Evolutionary conservation across 495 filamentous ascomycete genomes (phyloP), one percentile per base, ranked within the genome.

Genomic region (Endocarpon pusillum): DNA sequence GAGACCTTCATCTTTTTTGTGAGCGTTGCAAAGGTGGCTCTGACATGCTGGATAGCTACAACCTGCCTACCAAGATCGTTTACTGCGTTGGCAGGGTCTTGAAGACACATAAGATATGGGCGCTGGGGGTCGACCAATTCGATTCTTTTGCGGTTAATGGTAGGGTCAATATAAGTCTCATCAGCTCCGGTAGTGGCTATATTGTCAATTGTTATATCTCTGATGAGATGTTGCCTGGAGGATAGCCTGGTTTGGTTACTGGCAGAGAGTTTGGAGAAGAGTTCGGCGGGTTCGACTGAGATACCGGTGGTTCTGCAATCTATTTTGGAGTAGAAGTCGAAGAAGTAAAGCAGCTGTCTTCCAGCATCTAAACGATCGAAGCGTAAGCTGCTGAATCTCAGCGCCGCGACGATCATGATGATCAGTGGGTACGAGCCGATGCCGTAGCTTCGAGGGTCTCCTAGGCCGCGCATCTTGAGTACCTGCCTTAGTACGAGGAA

Each of bases 21-120:
- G 12, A 31, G 28, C 14, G 14, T 14, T 7, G 19, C 12, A 5
- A 31, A 31, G 4, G 28, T 31, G 5, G 28, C 28, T 17, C 19
- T n/a, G 12, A 31, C 19, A 31, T 31, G 12, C 12, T 31, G 18
- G 5, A 34, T 34, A 6, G 18, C 19, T 6, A 24, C 18, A 5
- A 19, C 17, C 18, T 34, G 18, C 21, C 6, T 19, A 14, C 72
- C 73, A 1, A 75, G 49, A 41, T 78, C 68, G 36, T 69, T 69
- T 42, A 57, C 52, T 20, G 57, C 55, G 37, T 74, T 58, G 2
- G 67, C 65, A 1, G 73, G 73, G 37, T 78, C 70, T 43, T 75
- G 71, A 3, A 78, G 48, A 41, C 63, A 73, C 16, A 78, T 41
- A 9, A 59, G 42, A 39, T 55, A 65, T 4, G 49, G 56, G 25